Evolutionary conservation across 2,329 filamentous ascomycete genomes (phyloP).

Genomic region (Colletotrichum chrysophilum): DNA sequence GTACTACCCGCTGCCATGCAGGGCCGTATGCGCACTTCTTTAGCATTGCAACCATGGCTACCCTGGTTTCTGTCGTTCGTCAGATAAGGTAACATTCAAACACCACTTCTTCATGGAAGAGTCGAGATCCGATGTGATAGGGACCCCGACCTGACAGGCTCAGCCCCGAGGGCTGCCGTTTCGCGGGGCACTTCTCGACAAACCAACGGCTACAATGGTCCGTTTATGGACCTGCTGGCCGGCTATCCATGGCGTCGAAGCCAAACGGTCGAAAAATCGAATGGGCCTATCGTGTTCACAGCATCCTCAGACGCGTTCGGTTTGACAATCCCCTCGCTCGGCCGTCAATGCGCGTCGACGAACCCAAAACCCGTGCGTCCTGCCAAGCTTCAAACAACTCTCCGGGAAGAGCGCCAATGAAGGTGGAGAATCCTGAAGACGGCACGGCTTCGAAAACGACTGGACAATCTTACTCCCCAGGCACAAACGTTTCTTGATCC

Average conservation of each 20-base stretch:
- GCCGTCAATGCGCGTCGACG: conserved; percentile 11
- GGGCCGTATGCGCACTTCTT: background rate
- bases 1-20: background rate
- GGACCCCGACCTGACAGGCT: background rate
- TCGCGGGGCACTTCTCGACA: background rate
- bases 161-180: background rate
- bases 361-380: conserved; percentile 11
- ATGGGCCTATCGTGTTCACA: background rate
- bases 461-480: background rate
- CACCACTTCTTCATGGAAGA: background rate
- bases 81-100: background rate
- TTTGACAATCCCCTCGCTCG: conserved; percentile 9
- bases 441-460: background rate
- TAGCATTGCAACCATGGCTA: background rate
- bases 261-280: background rate
- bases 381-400: conserved; percentile 10
- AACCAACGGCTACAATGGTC: background rate
- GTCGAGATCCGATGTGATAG: conserved; percentile 4
- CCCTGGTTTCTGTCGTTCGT: background rate
- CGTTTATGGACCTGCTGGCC: background rate
- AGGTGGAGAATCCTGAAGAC: background rate
- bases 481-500: conserved; percentile 4
- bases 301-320: conserved; percentile 13
- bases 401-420: background rate
- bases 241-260: background rate